Conservation (phyloP, 495 filamentous ascomycete species). For the Xylaria nigripes region DNA sequence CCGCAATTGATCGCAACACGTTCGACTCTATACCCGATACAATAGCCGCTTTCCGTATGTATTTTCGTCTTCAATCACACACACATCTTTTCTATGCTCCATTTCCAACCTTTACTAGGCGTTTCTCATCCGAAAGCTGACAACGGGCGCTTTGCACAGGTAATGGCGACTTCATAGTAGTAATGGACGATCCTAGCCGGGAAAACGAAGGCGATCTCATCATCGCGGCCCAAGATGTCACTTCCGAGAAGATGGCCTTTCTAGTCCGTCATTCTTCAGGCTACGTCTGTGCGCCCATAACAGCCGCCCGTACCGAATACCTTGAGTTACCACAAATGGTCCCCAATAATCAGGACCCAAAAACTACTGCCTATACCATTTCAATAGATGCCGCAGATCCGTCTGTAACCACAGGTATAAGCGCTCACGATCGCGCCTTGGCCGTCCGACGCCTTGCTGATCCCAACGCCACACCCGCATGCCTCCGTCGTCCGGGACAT, state of each 20-base stretch:
- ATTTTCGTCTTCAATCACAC: slow-evolving; percentile 11
- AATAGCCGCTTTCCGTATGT: slow-evolving; percentile 73
- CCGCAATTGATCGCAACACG: slow-evolving; percentile 34
- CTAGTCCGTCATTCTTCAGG: slow-evolving; percentile 86
- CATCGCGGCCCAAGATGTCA: slow-evolving; percentile 80
- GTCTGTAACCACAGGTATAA: slow-evolving; percentile 80
- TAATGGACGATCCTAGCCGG: slow-evolving; percentile 80
- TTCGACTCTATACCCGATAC: slow-evolving; percentile 86
- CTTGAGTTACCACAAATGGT: slow-evolving; percentile 91
- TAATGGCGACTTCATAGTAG: slow-evolving; percentile 88
- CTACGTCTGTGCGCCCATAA: slow-evolving; percentile 79
- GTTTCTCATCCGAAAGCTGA: background rate
- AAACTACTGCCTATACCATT: slow-evolving; percentile 86
- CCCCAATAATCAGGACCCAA: slow-evolving; percentile 67
- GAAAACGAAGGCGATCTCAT: slow-evolving; percentile 99
- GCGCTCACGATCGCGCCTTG: slow-evolving; percentile 75
- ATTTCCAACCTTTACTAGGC: background rate
- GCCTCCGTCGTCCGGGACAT: slow-evolving; percentile 81
- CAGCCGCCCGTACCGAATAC: slow-evolving; percentile 51
- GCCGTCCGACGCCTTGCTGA: slow-evolving; percentile 76
- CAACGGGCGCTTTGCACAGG: slow-evolving; percentile 36
- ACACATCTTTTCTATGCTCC: background rate
- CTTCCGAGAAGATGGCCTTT: slow-evolving; percentile 87
- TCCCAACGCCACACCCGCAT: slow-evolving; percentile 42
- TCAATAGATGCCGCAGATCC: slow-evolving; percentile 68